A percentile compares a stretch with the other conserved stretches of the same genome.
phyloP scores from a whole-genome alignment of 441 rosid species.

The Sinapis alba region DNA sequence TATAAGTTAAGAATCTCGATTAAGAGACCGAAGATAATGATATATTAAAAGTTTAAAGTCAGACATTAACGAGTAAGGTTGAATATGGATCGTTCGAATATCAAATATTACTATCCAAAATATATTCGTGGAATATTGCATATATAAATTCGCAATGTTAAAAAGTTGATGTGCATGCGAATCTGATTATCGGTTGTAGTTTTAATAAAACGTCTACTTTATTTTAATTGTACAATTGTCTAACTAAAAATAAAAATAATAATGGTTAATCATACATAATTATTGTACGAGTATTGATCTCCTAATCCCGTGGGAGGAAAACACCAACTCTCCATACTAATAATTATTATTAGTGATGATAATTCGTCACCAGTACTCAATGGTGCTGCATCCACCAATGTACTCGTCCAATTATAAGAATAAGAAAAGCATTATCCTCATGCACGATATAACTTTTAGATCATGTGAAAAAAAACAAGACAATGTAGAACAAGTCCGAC shows the following conservation, averaged over 20 bases:
- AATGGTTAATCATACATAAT: slow-evolving; percentile 15
- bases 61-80: neutral
- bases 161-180: neutral
- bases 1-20: no score
- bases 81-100: neutral
- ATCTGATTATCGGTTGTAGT: neutral
- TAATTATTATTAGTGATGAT: slow-evolving; percentile 22
- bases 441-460: slow-evolving; percentile 26
- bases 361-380: slow-evolving; percentile 8
- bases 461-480: slow-evolving; percentile 26
- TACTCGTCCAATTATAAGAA: neutral
- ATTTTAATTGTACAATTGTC: neutral
- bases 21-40: no score
- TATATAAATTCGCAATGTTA: neutral
- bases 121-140: neutral
- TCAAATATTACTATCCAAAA: neutral
- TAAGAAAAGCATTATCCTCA: slow-evolving; percentile 12
- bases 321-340: slow-evolving; percentile 6
- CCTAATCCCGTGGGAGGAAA: slow-evolving; percentile 9
- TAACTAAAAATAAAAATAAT: neutral
- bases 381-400: slow-evolving; percentile 16
- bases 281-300: slow-evolving; percentile 9
- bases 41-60: neutral
- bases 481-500: neutral
- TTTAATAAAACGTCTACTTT: neutral